Percentiles rank a stretch among this genome's conserved stretches.
These are phyloP conservation scores for Monilinia laxa DNA, from an alignment of 2,329 filamentous ascomycete genomes.

Conservation along the genomic window DNA sequence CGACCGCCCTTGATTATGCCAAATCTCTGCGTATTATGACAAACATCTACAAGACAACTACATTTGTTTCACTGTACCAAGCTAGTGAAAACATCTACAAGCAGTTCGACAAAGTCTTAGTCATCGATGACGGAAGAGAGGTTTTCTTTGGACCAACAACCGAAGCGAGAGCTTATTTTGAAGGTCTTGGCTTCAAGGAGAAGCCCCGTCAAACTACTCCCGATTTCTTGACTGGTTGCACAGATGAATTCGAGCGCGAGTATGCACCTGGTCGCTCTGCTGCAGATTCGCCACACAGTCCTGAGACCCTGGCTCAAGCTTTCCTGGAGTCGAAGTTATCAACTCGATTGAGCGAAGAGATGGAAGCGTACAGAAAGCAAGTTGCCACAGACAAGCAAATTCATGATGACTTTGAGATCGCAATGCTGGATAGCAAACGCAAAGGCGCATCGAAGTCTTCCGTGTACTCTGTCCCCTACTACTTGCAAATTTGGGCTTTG, in stretches of 20 bases:
- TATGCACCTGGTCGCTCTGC: constrained; percentile 67
- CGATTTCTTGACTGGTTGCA: constrained; percentile 75
- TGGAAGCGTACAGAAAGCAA: constrained; percentile 64
- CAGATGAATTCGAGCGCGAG: constrained; percentile 67
- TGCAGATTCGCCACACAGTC: constrained; percentile 65
- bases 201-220: constrained; percentile 64
- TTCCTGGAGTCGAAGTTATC: constrained; percentile 66
- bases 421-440: constrained; percentile 76
- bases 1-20: constrained; percentile 75
- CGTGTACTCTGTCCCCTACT: constrained; percentile 80
- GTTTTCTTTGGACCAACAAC: constrained; percentile 63
- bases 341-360: constrained; percentile 60
- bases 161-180: constrained; percentile 64
- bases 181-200: constrained; percentile 61
- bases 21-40: constrained; percentile 72
- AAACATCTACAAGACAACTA: constrained; percentile 70
- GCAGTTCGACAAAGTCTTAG: constrained; percentile 76
- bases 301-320: constrained; percentile 65
- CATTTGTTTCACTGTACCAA: constrained; percentile 67
- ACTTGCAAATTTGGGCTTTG: constrained; percentile 77
- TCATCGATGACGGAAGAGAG: constrained; percentile 71
- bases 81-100: constrained; percentile 69
- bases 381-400: constrained; percentile 64
- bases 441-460: constrained; percentile 68
- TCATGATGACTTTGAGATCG: constrained; percentile 73